Evolutionary conservation across 371 early-diverging fungal genomes (phyloP).

Genomic region (Mucor circinelloides): DNA sequence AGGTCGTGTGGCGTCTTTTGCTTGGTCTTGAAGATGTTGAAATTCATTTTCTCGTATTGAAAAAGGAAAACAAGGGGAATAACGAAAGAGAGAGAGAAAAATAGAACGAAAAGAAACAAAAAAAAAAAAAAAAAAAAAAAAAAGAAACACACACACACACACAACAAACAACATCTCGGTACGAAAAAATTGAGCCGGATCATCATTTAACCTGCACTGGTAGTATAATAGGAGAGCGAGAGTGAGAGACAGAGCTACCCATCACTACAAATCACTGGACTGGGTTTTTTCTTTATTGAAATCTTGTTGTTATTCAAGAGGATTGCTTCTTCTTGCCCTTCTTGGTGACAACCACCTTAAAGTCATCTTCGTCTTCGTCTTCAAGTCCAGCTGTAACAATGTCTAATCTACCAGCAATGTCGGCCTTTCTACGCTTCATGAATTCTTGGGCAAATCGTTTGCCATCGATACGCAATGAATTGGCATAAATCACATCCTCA

Average conservation of each 20-base stretch:
- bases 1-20: conserved; percentile 91
- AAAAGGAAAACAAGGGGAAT: conserved; percentile 15
- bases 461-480: conserved; percentile 74
- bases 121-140: conserved; percentile 4
- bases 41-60: conserved; percentile 20
- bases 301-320: background rate
- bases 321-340: conserved; percentile 32
- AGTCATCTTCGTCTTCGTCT: conserved; percentile 25
- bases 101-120: background rate
- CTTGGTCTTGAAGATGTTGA: conserved; percentile 80
- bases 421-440: conserved; percentile 76
- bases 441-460: conserved; percentile 83
- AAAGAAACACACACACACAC: background rate
- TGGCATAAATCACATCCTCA: conserved; percentile 78
- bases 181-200: conserved; percentile 2
- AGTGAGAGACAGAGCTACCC: too few relatives aligned
- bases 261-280: background rate
- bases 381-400: conserved; percentile 31
- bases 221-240: background rate
- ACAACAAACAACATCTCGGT: conserved; percentile 1
- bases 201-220: background rate
- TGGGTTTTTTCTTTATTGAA: conserved; percentile 7
- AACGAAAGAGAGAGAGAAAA: conserved; percentile 8
- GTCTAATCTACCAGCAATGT: conserved; percentile 58
- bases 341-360: conserved; percentile 30